These are phyloP conservation scores for Musa beccarii DNA, from an alignment of 176 grass and related monocot species.

Conservation along the genomic window DNA sequence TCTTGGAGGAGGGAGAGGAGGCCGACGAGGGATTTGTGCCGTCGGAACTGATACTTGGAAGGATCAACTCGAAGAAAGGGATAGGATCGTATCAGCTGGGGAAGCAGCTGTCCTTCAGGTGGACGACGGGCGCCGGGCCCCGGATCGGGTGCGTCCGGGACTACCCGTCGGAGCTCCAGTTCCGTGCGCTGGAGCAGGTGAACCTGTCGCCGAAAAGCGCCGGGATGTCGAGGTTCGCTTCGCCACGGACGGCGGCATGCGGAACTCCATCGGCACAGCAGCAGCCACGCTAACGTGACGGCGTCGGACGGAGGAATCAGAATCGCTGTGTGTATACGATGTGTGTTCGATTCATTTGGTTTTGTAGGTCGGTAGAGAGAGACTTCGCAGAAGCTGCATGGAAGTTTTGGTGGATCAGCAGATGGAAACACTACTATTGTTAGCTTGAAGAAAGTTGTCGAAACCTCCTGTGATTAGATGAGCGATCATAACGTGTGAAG, in stretches of 20 bases:
- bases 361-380: no score
- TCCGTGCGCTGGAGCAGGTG: slow-evolving; percentile 57
- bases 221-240: slow-evolving; percentile 18
- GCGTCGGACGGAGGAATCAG: no score
- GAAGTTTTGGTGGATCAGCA: no score
- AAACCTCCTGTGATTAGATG: no score
- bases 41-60: slow-evolving; percentile 54
- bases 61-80: slow-evolving; percentile 74
- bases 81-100: slow-evolving; percentile 68
- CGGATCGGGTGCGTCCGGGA: slow-evolving; percentile 78
- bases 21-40: slow-evolving; percentile 30
- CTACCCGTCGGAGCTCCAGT: slow-evolving; percentile 80
- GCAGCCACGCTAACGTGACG: no score
- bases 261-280: no score
- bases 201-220: slow-evolving; percentile 48
- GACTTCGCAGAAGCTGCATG: no score
- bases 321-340: no score
- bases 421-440: no score
- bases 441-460: no score
- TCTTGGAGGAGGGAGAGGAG: slow-evolving; percentile 24
- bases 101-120: slow-evolving; percentile 65
- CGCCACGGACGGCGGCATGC: slow-evolving; percentile 5
- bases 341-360: no score
- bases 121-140: slow-evolving; percentile 75
- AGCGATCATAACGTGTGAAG: no score